Evolutionary conservation across 2,329 filamentous ascomycete species (phyloP).

Genomic region (Clarireedia paspali): DNA sequence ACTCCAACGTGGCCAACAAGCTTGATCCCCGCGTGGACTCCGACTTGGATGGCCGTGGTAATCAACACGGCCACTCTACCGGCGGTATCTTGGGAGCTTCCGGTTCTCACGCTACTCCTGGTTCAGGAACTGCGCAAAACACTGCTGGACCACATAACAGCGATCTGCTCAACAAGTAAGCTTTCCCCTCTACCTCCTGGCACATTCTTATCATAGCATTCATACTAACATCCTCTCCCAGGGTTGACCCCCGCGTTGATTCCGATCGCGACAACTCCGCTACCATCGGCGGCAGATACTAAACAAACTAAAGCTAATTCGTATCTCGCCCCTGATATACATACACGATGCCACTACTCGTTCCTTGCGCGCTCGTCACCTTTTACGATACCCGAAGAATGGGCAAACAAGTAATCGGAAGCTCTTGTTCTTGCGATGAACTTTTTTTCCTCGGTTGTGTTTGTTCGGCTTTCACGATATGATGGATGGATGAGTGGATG

Average conservation of each 20-base stretch:
- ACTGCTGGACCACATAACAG: constrained; percentile 46
- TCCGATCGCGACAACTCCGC: constrained; percentile 46
- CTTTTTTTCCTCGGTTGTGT: not conserved
- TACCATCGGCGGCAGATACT: constrained; percentile 39
- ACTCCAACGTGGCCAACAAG: constrained; percentile 35
- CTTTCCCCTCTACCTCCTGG: not conserved
- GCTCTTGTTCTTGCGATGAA: not conserved
- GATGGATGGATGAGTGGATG: not conserved
- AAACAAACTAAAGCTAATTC: too few species aligned
- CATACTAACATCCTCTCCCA: constrained; percentile 24
- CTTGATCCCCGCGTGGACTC: constrained; percentile 46
- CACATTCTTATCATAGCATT: not conserved
- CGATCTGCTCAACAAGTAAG: constrained; percentile 44
- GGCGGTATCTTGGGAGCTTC: constrained; percentile 26
- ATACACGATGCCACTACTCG: too few species aligned
- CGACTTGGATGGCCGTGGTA: constrained; percentile 37
- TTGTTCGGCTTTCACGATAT: not conserved
- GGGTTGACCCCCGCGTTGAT: constrained; percentile 45
- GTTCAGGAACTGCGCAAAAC: constrained; percentile 33
- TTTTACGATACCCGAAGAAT: not conserved
- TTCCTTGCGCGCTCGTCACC: too few species aligned
- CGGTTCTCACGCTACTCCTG: constrained; percentile 25
- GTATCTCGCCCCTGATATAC: too few species aligned
- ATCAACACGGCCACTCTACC: constrained; percentile 24
- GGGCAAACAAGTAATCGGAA: not conserved